Evolutionary conservation across 2,329 filamentous ascomycete species (phyloP), one percentile per base, ranked within the genome.

Genomic region (Calonectria pteridis): DNA sequence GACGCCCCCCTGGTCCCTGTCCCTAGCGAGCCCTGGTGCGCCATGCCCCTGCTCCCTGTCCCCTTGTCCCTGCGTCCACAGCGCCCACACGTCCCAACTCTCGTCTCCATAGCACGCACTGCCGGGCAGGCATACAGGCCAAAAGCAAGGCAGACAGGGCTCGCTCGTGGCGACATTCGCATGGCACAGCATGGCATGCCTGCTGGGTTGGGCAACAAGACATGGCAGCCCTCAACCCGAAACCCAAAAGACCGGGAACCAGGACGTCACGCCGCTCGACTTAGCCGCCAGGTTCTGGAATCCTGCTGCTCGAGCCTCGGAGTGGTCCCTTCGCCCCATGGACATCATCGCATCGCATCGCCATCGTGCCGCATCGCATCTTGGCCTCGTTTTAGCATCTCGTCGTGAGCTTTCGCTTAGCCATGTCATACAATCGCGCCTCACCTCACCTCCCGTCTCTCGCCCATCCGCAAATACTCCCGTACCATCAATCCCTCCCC

Each of bases 221-320:
- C 58, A 63, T 29, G 58, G 28, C 35, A 46, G 37, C 63, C 63
- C 50, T 59, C 69, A 50, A 67, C 69, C 69, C 69, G 67, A 62
- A 62, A 49, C 63, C 69, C 69, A 51, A 64, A 66, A 23, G 35
- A n/a, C 69, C 53, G 69, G 69, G 53, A 67, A 67, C 6, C 23
- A 23, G 53, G 37, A 66, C 35, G 29, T 23, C 29, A 65, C 16
- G 58, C 58, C 7, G 28, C n/a, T 16, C 1, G 31, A 59, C 53
- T 13, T 59, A 59, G 53, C 53, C 53, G 53, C 53, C 58, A 26
- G 26, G 59, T 58, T 58, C 37, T 37, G 43, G 65, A 58, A 68
- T 69, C 33, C 68, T 33, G 67, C 46, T 62, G 43, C 31, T 69
- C 67, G 51, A 68, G 66, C 66, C 49, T 35, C 40, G 33, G 10